These are phyloP conservation scores for Globisporangium takayamanum DNA, from an alignment of 352 stramenopile genomes.

Conservation along the genomic window DNA sequence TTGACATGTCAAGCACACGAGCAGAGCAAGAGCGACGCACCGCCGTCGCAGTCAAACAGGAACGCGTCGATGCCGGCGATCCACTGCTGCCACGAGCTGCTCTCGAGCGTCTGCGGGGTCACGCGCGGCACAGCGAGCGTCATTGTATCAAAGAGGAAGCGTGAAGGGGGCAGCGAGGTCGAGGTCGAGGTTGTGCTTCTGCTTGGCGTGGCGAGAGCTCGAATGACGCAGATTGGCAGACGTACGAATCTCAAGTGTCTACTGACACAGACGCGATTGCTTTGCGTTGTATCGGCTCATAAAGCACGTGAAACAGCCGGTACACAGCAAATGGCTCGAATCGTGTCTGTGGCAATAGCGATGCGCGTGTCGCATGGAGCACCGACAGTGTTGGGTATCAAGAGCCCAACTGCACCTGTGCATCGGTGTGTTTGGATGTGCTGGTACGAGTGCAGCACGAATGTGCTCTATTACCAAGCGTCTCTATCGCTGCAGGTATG, in stretches of 20 bases:
- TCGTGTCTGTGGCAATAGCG: too few relatives aligned
- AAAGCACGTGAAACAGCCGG: too few relatives aligned
- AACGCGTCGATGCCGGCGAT: conserved; percentile 61
- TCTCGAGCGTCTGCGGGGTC: conserved; percentile 28
- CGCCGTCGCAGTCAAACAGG: conserved; percentile 81
- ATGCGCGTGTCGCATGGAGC: too few relatives aligned
- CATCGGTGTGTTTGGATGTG: too few relatives aligned
- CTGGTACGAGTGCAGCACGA: too few relatives aligned
- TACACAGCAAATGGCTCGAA: too few relatives aligned
- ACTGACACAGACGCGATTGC: neutral
- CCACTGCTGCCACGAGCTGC: conserved; percentile 47
- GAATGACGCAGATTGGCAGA: neutral
- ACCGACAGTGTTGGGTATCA: neutral
- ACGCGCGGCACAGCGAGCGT: conserved; percentile 14
- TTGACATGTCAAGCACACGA: neutral
- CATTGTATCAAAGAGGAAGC: conserved; percentile 2
- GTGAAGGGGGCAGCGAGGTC: neutral
- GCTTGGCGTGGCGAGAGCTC: conserved; percentile 1
- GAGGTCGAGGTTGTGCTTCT: neutral
- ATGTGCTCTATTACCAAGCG: neutral
- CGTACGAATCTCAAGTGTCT: neutral
- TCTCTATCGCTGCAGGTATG: neutral
- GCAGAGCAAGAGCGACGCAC: conserved; percentile 18
- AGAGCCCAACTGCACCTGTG: neutral
- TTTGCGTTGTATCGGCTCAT: too few relatives aligned